These are phyloP conservation scores for Bipolaris gigantea DNA, from an alignment of 2,329 filamentous ascomycete species.

Conservation along the genomic window DNA sequence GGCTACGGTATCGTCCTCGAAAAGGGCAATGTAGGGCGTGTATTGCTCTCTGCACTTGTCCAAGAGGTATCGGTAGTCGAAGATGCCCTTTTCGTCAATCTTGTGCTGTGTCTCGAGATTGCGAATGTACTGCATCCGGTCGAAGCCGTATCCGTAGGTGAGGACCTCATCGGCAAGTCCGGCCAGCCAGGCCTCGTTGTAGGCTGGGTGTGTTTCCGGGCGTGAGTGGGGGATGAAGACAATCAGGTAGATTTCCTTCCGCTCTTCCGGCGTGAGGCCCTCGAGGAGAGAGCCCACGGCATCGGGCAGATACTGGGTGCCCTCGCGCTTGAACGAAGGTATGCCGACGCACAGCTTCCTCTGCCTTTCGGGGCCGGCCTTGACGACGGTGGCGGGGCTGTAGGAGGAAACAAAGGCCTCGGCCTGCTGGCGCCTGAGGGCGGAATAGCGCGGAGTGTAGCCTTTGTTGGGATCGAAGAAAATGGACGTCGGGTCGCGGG, in stretches of 20 bases:
- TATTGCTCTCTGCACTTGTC: constrained; percentile 45
- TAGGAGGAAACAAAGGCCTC: constrained; percentile 29
- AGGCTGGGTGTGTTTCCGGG: constrained; percentile 47
- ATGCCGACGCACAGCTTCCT: constrained; percentile 50
- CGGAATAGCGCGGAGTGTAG: constrained; percentile 40
- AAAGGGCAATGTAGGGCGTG: constrained; percentile 48
- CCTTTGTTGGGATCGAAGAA: constrained; percentile 41
- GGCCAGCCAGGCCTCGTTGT: constrained; percentile 47
- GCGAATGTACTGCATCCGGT: constrained; percentile 40
- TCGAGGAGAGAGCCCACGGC: constrained; percentile 51
- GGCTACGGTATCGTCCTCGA: constrained; percentile 54
- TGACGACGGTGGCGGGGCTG: constrained; percentile 23
- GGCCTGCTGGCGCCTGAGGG: constrained; percentile 35
- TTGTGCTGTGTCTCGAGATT: constrained; percentile 34
- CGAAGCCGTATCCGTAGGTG: constrained; percentile 43
- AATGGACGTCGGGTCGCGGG: constrained; percentile 41
- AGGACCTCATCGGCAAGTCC: constrained; percentile 48
- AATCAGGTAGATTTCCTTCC: constrained; percentile 45
- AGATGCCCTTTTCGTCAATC: constrained; percentile 47
- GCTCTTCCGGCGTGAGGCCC: constrained; percentile 47
- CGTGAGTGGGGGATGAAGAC: constrained; percentile 49
- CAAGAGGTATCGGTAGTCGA: constrained; percentile 51
- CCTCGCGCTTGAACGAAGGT: constrained; percentile 47
- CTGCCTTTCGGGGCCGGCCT: constrained; percentile 18
- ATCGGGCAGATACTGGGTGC: constrained; percentile 46